These are phyloP conservation scores for Arthroderma uncinatum DNA, from an alignment of 2,329 filamentous ascomycete genomes.

Conservation along the genomic window DNA sequence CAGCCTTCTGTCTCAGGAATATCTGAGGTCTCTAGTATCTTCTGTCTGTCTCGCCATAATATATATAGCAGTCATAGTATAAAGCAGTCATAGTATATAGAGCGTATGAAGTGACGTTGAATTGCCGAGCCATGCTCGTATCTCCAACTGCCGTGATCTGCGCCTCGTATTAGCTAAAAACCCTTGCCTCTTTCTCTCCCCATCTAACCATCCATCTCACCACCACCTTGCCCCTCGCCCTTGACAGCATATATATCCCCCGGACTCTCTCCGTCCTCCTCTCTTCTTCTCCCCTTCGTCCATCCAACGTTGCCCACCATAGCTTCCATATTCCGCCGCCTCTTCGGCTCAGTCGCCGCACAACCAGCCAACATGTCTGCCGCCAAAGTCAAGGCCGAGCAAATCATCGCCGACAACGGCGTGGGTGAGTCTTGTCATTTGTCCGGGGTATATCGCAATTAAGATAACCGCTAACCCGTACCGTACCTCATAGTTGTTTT, in stretches of 20 bases:
- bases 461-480: background rate
- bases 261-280: background rate
- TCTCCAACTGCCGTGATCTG: background rate
- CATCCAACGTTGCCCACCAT: constrained; percentile 37
- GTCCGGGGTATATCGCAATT: background rate
- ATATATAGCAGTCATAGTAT: too few relatives aligned
- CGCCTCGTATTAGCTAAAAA: background rate
- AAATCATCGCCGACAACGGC: constrained; percentile 77
- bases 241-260: background rate
- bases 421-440: constrained; percentile 62
- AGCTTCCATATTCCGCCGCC: constrained; percentile 45
- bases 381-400: constrained; percentile 70
- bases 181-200: background rate
- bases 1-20: too few relatives aligned
- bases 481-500: constrained; percentile 63
- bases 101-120: too few relatives aligned
- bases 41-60: too few relatives aligned
- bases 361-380: constrained; percentile 63
- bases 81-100: too few relatives aligned
- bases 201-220: too few relatives aligned
- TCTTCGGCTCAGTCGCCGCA: constrained; percentile 54
- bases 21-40: too few relatives aligned
- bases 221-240: background rate
- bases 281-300: background rate
- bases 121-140: background rate